phyloP scores from a whole-genome alignment of 306 rosid species.

The Delonix regia region DNA sequence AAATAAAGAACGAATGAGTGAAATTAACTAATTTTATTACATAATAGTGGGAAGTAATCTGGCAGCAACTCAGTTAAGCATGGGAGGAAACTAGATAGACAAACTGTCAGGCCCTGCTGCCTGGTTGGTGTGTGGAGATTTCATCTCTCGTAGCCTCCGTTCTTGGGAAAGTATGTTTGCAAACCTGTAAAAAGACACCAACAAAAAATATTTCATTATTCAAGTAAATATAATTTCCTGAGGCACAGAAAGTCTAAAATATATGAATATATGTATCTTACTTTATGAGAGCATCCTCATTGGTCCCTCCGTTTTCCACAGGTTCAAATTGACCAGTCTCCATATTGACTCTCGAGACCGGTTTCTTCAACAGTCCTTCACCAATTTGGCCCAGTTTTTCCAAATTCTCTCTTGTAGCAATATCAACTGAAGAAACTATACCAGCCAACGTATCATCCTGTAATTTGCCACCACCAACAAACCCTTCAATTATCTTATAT shows the following conservation, averaged over 20 bases:
- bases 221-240: neutral
- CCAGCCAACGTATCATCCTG: slow-evolving; percentile 54
- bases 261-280: slow-evolving; percentile 21
- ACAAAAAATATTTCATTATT: neutral
- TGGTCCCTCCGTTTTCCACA: slow-evolving; percentile 35
- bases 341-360: slow-evolving; percentile 47
- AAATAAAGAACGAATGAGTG: neutral
- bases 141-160: slow-evolving; percentile 53
- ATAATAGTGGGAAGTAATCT: neutral
- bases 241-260: neutral
- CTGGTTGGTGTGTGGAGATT: slow-evolving; percentile 52
- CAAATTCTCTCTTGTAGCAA: slow-evolving; percentile 44
- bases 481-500: neutral
- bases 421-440: slow-evolving; percentile 43
- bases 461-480: neutral
- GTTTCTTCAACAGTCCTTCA: slow-evolving; percentile 40
- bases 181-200: slow-evolving; percentile 41
- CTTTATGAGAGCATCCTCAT: slow-evolving; percentile 54
- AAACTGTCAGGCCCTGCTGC: slow-evolving; percentile 11
- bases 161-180: slow-evolving; percentile 68
- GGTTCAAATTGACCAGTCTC: slow-evolving; percentile 45
- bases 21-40: neutral
- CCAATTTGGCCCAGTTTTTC: slow-evolving; percentile 38
- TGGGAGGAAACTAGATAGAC: neutral
- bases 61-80: neutral